Evolutionary conservation across 2,329 filamentous ascomycete species (phyloP).

Genomic region (Lachnellula occidentalis): DNA sequence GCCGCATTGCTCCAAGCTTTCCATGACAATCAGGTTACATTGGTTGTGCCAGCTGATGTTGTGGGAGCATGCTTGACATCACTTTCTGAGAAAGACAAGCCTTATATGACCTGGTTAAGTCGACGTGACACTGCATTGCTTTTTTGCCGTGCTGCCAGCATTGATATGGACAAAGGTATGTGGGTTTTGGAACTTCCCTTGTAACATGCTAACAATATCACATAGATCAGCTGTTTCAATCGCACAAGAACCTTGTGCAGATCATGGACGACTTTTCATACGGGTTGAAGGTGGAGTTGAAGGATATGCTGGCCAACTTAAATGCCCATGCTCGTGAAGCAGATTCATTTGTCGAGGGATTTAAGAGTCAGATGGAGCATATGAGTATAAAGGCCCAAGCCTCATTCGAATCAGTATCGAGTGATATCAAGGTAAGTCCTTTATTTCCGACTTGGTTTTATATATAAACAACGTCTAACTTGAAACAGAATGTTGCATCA

Average conservation of each 20-base stretch:
- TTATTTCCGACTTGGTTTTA: not conserved
- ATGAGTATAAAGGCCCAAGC: conserved; percentile 20
- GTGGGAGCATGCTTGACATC: conserved; percentile 47
- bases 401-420: conserved; percentile 21
- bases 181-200: not conserved
- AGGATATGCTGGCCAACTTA: conserved; percentile 18
- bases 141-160: conserved; percentile 56
- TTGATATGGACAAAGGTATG: conserved; percentile 50
- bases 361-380: conserved; percentile 17
- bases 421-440: conserved; percentile 18
- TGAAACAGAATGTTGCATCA: conserved; percentile 13
- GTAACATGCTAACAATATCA: conserved; percentile 11
- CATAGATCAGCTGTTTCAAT: conserved; percentile 27
- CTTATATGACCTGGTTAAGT: conserved; percentile 62
- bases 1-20: conserved; percentile 32
- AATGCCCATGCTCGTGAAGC: conserved; percentile 13
- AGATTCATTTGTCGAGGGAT: conserved; percentile 22
- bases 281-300: conserved; percentile 21
- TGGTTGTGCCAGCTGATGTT: conserved; percentile 22
- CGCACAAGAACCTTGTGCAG: conserved; percentile 25
- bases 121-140: conserved; percentile 54
- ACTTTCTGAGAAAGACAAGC: conserved; percentile 48
- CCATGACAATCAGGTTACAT: conserved; percentile 29
- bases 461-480: conserved; percentile 1
- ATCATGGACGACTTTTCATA: conserved; percentile 26